These are phyloP conservation scores for Cyclostephanos invisitatus DNA, from an alignment of 108 stramenopile species.

Conservation along the genomic window DNA sequence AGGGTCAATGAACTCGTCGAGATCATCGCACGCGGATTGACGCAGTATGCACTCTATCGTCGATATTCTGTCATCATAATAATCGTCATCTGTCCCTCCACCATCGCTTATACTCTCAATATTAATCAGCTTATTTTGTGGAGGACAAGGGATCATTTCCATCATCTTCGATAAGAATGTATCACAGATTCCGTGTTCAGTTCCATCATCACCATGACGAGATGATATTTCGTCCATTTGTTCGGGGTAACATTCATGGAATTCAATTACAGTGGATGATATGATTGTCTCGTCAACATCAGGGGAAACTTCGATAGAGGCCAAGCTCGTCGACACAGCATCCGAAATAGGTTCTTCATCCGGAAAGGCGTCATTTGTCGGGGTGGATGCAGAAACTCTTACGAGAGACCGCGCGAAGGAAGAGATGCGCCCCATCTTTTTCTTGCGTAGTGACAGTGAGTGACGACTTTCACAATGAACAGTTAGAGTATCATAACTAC, in stretches of 20 bases:
- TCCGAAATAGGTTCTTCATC: background rate
- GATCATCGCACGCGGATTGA: background rate
- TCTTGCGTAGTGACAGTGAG: too few species aligned
- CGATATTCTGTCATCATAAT: background rate
- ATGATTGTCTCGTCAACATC: background rate
- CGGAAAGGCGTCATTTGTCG: background rate
- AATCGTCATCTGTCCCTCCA: background rate
- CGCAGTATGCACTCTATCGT: slow-evolving; percentile 23
- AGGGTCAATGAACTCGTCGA: background rate
- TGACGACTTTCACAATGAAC: too few species aligned
- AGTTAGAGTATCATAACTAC: too few species aligned
- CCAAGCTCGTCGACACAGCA: background rate
- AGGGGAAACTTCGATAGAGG: background rate
- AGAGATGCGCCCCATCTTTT: background rate
- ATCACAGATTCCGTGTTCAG: background rate
- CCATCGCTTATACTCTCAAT: background rate
- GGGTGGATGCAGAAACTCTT: background rate
- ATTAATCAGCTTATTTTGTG: background rate
- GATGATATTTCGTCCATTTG: background rate
- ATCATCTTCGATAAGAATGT: background rate
- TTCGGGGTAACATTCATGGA: background rate
- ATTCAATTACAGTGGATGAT: background rate
- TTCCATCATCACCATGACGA: background rate
- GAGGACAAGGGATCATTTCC: background rate
- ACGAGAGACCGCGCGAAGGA: slow-evolving; percentile 4